phyloP scores from a whole-genome alignment of 225 moss, liverwort and hornwort genomes.

The Anthoceros angustus region DNA sequence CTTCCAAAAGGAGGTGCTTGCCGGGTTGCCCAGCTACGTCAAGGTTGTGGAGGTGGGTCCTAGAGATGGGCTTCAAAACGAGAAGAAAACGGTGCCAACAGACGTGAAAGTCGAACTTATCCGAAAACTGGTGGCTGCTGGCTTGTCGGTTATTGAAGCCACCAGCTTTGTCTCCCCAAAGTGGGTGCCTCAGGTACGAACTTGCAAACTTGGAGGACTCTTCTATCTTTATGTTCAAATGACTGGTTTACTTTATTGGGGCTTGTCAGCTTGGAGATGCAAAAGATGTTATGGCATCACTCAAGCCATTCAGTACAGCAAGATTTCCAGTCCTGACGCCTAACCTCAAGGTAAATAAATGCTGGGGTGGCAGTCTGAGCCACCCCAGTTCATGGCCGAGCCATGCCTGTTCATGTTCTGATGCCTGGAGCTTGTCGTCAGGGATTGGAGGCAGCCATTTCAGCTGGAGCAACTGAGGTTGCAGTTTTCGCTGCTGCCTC shows the following conservation, averaged over 20 bases:
- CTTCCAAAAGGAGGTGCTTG: conserved; percentile 21
- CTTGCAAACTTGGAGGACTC: conserved; percentile 4
- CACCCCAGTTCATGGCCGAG: neutral
- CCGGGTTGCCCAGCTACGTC: conserved; percentile 53
- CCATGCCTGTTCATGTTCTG: neutral
- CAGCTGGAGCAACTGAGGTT: conserved; percentile 77
- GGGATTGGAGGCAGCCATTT: conserved; percentile 75
- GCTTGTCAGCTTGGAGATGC: conserved; percentile 70
- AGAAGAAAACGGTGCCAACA: conserved; percentile 61
- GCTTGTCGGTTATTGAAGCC: conserved; percentile 78
- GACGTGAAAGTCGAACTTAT: conserved; percentile 83
- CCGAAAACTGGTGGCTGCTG: conserved; percentile 50
- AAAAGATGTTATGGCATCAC: conserved; percentile 64
- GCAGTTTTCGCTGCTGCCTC: conserved; percentile 93
- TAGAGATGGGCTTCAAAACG: conserved; percentile 89
- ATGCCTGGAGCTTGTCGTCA: conserved; percentile 13
- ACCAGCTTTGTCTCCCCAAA: conserved; percentile 96
- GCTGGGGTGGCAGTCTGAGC: neutral
- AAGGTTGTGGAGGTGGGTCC: conserved; percentile 96
- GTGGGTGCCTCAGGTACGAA: conserved; percentile 87
- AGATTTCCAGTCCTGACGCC: conserved; percentile 81
- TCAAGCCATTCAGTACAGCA: conserved; percentile 33
- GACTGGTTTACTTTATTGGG: conserved; percentile 9
- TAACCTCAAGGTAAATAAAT: conserved; percentile 50
- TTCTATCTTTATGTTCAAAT: conserved; percentile 11